Percentiles rank a stretch among this genome's conserved stretches.
phyloP scores from a whole-genome alignment of 1,284 basidiomycete species.

The Malassezia caprae region DNA sequence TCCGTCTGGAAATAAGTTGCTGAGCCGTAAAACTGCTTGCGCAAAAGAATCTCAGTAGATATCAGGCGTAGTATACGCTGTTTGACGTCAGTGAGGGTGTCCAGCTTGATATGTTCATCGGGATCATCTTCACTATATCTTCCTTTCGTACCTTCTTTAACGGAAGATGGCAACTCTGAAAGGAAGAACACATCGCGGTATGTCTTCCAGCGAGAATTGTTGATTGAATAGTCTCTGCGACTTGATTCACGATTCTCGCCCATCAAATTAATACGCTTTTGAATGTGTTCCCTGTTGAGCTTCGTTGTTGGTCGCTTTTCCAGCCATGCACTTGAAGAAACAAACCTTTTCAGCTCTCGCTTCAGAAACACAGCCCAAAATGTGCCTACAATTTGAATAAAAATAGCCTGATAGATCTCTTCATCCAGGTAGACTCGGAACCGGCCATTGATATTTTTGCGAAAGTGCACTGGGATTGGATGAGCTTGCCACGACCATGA shows the following conservation, averaged over 20 bases:
- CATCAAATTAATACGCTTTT: neutral
- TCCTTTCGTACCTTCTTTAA: neutral
- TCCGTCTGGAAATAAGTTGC: conserved; percentile 1
- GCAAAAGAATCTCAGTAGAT: neutral
- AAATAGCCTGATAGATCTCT: conserved; percentile 12
- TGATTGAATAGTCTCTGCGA: neutral
- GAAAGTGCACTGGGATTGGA: conserved; percentile 1
- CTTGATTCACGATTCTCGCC: neutral
- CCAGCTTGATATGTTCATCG: neutral
- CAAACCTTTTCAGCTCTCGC: neutral
- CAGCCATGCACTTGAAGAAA: neutral
- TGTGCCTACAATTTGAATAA: conserved; percentile 6
- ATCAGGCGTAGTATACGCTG: neutral
- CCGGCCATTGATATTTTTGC: conserved; percentile 12
- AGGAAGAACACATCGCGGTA: neutral
- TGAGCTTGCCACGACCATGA: neutral
- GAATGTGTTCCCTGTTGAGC: neutral
- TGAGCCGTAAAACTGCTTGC: neutral
- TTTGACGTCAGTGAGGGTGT: too few species aligned
- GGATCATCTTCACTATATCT: neutral
- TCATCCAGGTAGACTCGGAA: conserved; percentile 14
- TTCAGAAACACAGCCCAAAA: neutral
- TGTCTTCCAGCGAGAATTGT: neutral
- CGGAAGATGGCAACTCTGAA: neutral
- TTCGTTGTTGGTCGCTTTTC: neutral